These are phyloP conservation scores for Umbilicus rupestris DNA, from an alignment of 164 flowering plant species.

Conservation along the genomic window DNA sequence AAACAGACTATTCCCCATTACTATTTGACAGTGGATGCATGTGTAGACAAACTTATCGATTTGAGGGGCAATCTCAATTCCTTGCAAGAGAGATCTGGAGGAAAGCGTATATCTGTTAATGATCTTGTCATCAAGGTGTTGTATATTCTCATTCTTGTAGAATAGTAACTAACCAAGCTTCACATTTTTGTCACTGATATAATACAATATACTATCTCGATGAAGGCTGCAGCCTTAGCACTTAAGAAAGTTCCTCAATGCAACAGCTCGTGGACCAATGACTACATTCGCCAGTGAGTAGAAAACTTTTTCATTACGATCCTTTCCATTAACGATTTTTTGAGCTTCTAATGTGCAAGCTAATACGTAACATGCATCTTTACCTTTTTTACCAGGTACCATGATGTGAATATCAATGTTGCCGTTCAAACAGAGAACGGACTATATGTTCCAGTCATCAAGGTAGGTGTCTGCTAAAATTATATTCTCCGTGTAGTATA, in stretches of 20 bases:
- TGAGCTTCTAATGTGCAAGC: background rate
- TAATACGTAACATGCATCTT: background rate
- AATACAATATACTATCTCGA: no score
- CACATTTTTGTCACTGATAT: no score
- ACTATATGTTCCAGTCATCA: slow-evolving; percentile 76
- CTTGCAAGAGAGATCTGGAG: slow-evolving; percentile 84
- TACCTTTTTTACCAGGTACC: slow-evolving; percentile 37
- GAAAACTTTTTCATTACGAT: background rate
- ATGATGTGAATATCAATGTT: slow-evolving; percentile 75
- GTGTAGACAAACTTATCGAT: slow-evolving; percentile 83
- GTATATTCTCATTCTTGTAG: background rate
- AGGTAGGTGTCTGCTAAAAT: slow-evolving; percentile 33
- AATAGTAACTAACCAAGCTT: background rate
- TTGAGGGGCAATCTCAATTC: slow-evolving; percentile 69
- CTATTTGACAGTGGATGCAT: slow-evolving; percentile 74
- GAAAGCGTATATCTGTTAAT: slow-evolving; percentile 76
- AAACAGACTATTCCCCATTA: slow-evolving; percentile 96
- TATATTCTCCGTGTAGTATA: background rate
- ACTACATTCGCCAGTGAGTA: slow-evolving; percentile 91
- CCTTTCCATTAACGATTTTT: background rate
- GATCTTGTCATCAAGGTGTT: slow-evolving; percentile 94
- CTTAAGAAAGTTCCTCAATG: slow-evolving; percentile 89
- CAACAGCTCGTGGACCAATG: slow-evolving; percentile 92
- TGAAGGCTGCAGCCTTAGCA: slow-evolving; percentile 94
- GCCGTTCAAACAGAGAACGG: slow-evolving; percentile 97